Base-by-base conservation (phyloP, 768 basidiomycete genomes). In the Amanita pseudoporphyria region DNA sequence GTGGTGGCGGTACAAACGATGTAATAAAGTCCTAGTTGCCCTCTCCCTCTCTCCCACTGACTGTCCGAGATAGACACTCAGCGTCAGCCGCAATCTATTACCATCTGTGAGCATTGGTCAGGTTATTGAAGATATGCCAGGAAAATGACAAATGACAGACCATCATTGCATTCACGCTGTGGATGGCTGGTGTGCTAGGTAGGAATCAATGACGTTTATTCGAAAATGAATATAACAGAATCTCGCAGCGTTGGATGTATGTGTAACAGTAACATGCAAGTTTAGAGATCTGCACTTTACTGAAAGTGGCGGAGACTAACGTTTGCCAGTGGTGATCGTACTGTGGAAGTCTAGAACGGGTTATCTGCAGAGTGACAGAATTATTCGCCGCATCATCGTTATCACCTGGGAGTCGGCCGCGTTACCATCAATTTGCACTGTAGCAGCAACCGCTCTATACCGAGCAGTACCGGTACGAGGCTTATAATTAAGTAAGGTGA, bases 101-200 rank as follows among this genome's bases (percentile, higher is more conserved):
- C 60, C 62, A n/a, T 64, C 64, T 5, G 66, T 64, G 32, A 54
- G 62, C 46, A 28, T 21, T 22, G 21, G 21, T 40, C 10, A 4
- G n/a, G 14, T 35, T 4, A 9, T 51, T 21, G 14, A 22, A 40
- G 13, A 39, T 30, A 28, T 36, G 16, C 44, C 40, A 9, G n/a
- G 13, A 21, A 12, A 30, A 46, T 51, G 21, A 42, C 35, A 21
- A 7, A 13, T 38, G 35, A 24, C 38, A 72, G 72, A 70, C 69
- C 10, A 59, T 69, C 3, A 56, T 70, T 19, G 66, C 71, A 3
- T 74, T 74, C 56, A 65, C 70, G 0, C 69, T 70, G 45, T 76
- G 72, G 72, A 68, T 72, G 19, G 66, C 70, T 52, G 71, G 68
- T 5, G 70, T 70, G 21, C 46, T 74, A 24, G 59, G 74, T 72